Evolutionary conservation across 129 eudicot genomes (phyloP).

Genomic region (Chrysanthemum makinoi): DNA sequence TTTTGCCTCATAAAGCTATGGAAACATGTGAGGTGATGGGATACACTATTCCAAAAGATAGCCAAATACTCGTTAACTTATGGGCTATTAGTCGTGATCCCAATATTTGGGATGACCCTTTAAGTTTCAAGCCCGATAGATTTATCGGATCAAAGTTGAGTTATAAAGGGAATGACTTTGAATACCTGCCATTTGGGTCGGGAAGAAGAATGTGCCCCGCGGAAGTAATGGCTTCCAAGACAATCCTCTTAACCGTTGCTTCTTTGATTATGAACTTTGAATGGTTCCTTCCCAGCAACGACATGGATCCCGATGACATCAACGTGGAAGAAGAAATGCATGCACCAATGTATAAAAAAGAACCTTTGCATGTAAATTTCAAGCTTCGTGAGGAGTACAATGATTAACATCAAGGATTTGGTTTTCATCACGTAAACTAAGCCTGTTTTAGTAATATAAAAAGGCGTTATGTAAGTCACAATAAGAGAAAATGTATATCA

Average conservation of each 20-base stretch:
- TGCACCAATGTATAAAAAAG: conserved; percentile 11
- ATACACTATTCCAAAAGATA: conserved; percentile 21
- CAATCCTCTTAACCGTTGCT: conserved; percentile 22
- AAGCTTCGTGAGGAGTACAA: background rate
- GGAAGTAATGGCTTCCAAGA: conserved; percentile 24
- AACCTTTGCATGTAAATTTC: conserved; percentile 15
- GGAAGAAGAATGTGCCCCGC: conserved; percentile 22
- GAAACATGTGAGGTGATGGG: conserved; percentile 18
- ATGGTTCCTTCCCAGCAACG: conserved; percentile 20
- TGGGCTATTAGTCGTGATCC: conserved; percentile 31
- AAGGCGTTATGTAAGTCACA: too few species aligned
- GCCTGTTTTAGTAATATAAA: too few species aligned
- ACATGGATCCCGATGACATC: conserved; percentile 4
- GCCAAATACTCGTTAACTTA: conserved; percentile 19
- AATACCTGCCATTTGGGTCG: conserved; percentile 21
- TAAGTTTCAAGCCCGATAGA: conserved; percentile 18
- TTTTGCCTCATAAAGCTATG: background rate
- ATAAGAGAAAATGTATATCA: too few species aligned
- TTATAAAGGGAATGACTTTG: conserved; percentile 22
- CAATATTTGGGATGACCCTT: conserved; percentile 20
- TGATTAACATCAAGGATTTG: too few species aligned
- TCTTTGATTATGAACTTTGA: conserved; percentile 22
- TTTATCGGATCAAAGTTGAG: conserved; percentile 19
- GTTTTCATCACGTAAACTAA: too few species aligned
- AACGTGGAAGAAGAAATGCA: conserved; percentile 16